Evolutionary conservation across 306 rosid genomes (phyloP).

Genomic region (Lupinus albus): DNA sequence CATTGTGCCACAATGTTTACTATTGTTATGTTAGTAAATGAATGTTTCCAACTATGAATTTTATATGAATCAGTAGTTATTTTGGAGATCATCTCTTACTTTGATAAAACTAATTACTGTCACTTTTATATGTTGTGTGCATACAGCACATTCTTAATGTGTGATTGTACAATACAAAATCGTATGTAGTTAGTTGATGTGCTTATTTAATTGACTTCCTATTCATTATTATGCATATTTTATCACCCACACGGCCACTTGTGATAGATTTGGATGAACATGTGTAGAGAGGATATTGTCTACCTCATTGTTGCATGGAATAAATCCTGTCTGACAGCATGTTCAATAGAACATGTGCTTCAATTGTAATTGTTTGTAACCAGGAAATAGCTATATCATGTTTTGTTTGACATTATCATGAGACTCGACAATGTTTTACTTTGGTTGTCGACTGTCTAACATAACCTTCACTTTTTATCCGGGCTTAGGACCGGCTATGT

Average conservation of each 20-base stretch:
- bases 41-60: slow-evolving; percentile 8
- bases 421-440: no score
- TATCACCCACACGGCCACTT: background rate
- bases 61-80: background rate
- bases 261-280: background rate
- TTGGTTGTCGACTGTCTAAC: no score
- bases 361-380: slow-evolving; percentile 4
- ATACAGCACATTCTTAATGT: slow-evolving; percentile 10
- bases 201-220: slow-evolving; percentile 3
- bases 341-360: background rate
- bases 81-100: slow-evolving; percentile 24
- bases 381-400: background rate
- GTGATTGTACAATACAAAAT: slow-evolving; percentile 12
- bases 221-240: slow-evolving; percentile 25
- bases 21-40: slow-evolving; percentile 19
- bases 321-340: background rate
- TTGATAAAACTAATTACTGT: background rate
- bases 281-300: background rate
- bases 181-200: background rate
- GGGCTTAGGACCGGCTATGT: no score
- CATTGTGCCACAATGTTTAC: slow-evolving; percentile 13
- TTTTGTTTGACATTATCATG: background rate
- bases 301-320: slow-evolving; percentile 13
- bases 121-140: slow-evolving; percentile 10
- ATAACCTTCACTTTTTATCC: no score